Evolutionary conservation across 2,329 filamentous ascomycete genomes (phyloP), one percentile per base, ranked within the genome.

Genomic region (Arthrobotrys megalospora): DNA sequence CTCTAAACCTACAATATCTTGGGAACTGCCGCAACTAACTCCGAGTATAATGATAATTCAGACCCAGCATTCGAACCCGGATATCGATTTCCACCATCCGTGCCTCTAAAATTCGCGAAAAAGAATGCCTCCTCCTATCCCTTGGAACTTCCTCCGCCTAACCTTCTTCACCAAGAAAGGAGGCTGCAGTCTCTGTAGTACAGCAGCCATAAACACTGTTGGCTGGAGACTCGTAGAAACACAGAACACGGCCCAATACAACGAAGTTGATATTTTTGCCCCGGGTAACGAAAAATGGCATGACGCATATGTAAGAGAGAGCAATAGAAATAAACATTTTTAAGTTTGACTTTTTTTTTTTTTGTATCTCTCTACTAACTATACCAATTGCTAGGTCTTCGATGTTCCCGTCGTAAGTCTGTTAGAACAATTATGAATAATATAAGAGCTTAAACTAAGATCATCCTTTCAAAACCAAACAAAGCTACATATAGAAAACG

Each of bases 161-260:
- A 77, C 73, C 1, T 38, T 77, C n/a, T 77, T 77, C 43, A 77
- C 66, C n/a, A 77, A 77, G 16, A 52, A 53, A 12, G 43, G 67
- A 12, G 43, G 67, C 10, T 77, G 73, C 38, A 32, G 66, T 12
- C 73, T 77, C 52, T 77, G 73, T 43, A 34, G 38, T 12, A 52
- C 65, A n/a, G 73, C 73, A 6, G 6, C 7, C 1, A 1, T 66
- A 67, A 71, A 52, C 55, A 19, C 55, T 0, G 34, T 43, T 19
- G 1, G 43, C 58, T 62, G 47, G 64, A 52, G 50, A 62, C 50
- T 71, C 43, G 19, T 19, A 19, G 64, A 66, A 63, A 66, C 58
- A 32, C 14, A 3, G 0, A 69, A 76, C 12, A 53, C n/a, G 6
- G 58, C 50, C 3, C 8, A 71, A 38, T 77, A 60, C 34, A 52